Conservation (phyloP, 169 alveolate genomes). For the Cryptosporidium sp. region DNA sequence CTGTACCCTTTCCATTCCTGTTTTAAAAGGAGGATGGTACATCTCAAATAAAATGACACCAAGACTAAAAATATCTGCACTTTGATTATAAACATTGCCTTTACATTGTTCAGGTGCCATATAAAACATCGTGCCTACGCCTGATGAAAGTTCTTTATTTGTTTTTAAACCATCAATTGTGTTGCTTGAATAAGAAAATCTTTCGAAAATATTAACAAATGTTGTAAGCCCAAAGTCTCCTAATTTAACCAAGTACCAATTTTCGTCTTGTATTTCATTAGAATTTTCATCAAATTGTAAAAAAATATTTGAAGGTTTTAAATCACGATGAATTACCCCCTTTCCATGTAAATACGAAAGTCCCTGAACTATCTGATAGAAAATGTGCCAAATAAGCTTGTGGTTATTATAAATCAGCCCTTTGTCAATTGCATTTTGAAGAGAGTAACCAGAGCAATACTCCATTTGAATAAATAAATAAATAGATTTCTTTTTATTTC, state of each 20-base stretch:
- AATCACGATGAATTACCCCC: slow-evolving; percentile 87
- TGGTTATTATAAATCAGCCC: slow-evolving; percentile 80
- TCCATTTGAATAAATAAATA: slow-evolving; percentile 86
- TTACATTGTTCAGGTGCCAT: slow-evolving; percentile 87
- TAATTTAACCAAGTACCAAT: slow-evolving; percentile 79
- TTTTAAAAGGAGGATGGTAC: slow-evolving; percentile 85
- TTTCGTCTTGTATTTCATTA: background rate
- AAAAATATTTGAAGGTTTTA: slow-evolving; percentile 87
- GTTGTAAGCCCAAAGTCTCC: slow-evolving; percentile 89
- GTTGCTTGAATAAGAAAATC: slow-evolving; percentile 2
- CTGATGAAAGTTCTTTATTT: slow-evolving; percentile 50
- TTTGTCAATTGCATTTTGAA: slow-evolving; percentile 81
- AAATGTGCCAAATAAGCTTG: slow-evolving; percentile 81
- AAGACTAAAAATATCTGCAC: slow-evolving; percentile 85
- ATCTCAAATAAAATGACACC: slow-evolving; percentile 89
- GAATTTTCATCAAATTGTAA: slow-evolving; percentile 81
- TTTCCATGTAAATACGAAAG: slow-evolving; percentile 86
- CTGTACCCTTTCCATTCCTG: slow-evolving; percentile 84
- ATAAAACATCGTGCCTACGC: slow-evolving; percentile 86
- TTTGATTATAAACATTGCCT: slow-evolving; percentile 84
- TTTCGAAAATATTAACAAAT: slow-evolving; percentile 76
- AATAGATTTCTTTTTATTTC: slow-evolving; percentile 77
- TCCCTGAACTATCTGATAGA: slow-evolving; percentile 86
- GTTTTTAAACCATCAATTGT: slow-evolving; percentile 53
- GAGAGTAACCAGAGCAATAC: slow-evolving; percentile 86